Evolutionary conservation across 2,329 filamentous ascomycete species (phyloP).

Genomic region (Drechmeria coniospora): DNA sequence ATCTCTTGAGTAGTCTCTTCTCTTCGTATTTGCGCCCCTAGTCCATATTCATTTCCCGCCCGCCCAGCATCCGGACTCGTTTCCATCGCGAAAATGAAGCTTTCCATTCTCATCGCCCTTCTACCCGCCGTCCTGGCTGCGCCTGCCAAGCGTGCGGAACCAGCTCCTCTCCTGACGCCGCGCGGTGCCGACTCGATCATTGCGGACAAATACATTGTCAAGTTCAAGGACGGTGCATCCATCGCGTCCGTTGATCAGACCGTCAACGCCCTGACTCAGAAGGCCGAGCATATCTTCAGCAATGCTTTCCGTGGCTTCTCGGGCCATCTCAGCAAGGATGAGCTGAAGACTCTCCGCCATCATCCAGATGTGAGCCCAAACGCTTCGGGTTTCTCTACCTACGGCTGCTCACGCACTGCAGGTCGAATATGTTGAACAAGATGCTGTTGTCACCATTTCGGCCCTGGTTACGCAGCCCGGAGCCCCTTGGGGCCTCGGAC

Average conservation of each 20-base stretch:
- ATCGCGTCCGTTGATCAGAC: neutral
- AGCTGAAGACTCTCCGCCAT: neutral
- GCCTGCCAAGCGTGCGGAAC: neutral
- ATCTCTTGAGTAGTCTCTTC: constrained; percentile 1
- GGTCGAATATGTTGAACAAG: constrained; percentile 18
- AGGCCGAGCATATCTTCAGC: constrained; percentile 1
- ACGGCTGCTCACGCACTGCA: neutral
- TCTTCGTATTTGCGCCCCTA: too few species aligned
- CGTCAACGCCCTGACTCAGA: neutral
- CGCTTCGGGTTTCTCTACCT: neutral
- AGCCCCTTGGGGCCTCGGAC: constrained; percentile 11
- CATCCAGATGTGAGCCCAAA: constrained; percentile 1
- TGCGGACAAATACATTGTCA: constrained; percentile 1
- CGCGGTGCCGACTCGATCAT: neutral
- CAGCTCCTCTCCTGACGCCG: neutral
- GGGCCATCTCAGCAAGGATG: neutral
- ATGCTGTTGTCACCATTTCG: constrained; percentile 10
- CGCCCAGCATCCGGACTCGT: too few species aligned
- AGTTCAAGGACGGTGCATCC: constrained; percentile 1
- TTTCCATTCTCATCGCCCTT: neutral
- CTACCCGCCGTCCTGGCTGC: constrained; percentile 1
- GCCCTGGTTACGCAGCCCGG: constrained; percentile 9
- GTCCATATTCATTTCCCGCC: neutral
- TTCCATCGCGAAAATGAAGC: neutral
- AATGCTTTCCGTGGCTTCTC: constrained; percentile 2